Base-by-base conservation (phyloP, 2,329 filamentous ascomycete genomes). In the Cladosporium sphaerospermum region DNA sequence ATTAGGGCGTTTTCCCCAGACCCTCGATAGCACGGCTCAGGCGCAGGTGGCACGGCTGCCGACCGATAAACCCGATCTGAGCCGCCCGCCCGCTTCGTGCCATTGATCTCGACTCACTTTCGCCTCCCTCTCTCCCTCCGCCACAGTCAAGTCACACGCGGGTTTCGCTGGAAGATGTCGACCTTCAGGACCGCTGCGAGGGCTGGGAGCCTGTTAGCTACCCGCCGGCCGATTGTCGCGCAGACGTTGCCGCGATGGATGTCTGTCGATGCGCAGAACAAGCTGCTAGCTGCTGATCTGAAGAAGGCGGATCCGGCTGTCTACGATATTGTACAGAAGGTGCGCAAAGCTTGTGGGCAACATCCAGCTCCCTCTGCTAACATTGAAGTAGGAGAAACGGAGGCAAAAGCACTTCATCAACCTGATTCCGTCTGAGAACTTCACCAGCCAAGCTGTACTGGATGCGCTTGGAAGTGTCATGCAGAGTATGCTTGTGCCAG, bases 371-470 rank as follows among this genome's bases (percentile, higher is more conserved):
- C 18, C 34, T 33, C 23, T 42, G 53, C 45, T 58, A 31, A 62
- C 47, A 52, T 45, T 33, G 43, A 23, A 48, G 53, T 58, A 96
- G 89, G 93, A 99, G 78, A 97, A 97, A 82, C 81, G 81, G 62
- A 83, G 93, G 62, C 93, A 99, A 73, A 95, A 96, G 73, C 90
- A 97, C 72, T 99, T 96, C 67, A 96, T 99, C 76, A 97, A 97
- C 73, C 79, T 96, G 54, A 96, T 96, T 61, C 90, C 90, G 16
- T 96, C 90, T 6, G 90, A 96, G 74, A 96, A 96, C 75, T 95
- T 96, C 67, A 96, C 90, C 23, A 95, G 90, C 7, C 88, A 95
- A 71, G 89, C 90, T 31, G 90, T 96, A 16, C 81, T 96, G 53
- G 90, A 96, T 78, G 89, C 90, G 33, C 78, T 96, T 56, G 90